Evolutionary conservation across 176 grass and related monocot genomes (phyloP), one percentile per base, ranked within the genome.

Genomic region (Carex myosuroides): DNA sequence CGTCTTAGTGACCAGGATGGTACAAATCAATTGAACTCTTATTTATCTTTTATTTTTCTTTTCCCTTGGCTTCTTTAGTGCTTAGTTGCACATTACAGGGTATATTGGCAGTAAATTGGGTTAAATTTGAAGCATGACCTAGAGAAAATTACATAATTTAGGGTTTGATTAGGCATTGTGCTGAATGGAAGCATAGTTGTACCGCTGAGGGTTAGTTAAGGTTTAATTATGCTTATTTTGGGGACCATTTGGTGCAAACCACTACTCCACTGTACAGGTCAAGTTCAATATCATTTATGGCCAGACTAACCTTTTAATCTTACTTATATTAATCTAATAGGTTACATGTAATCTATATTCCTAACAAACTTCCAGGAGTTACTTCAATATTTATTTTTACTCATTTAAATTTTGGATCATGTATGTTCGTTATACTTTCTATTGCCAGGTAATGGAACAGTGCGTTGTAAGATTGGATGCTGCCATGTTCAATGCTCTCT

Each of bases 401-500:
- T 62, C 60, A 62, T 21, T 21, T 62, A 26, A 62, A 22, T 26
- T 62, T 76, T 55, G 20, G 71, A 74, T 52, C 1, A 52, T 55
- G 44, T 55, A 76, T 86, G 57, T 88, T 64, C 13, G 3, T 60
- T 73, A 8, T 50, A 78, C 65, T 70, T 56, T 64, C 82, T 57
- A 73, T 91, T 81, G 24, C 61, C 77, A 98, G 96, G 91, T 95
- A 57, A 98, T 98, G 96, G 93, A 95, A 64, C 91, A 98, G 63
- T 98, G 93, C 78, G 88, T 98, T 64, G 73, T 89, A 84, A 93
- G 96, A 88, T 78, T 98, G 80, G 93, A 98, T 86, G 91, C 94
- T 70, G 91, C 96, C 82, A 98, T 98, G 96, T 93, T 98, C 83
- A 98, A 98, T 89, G 96, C 96, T 84, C 93, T 98, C 80, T 86